Percentiles rank a stretch among this genome's conserved stretches.
phyloP scores from a whole-genome alignment of 2,329 filamentous ascomycete genomes.

The Ceratocystis albifundus region DNA sequence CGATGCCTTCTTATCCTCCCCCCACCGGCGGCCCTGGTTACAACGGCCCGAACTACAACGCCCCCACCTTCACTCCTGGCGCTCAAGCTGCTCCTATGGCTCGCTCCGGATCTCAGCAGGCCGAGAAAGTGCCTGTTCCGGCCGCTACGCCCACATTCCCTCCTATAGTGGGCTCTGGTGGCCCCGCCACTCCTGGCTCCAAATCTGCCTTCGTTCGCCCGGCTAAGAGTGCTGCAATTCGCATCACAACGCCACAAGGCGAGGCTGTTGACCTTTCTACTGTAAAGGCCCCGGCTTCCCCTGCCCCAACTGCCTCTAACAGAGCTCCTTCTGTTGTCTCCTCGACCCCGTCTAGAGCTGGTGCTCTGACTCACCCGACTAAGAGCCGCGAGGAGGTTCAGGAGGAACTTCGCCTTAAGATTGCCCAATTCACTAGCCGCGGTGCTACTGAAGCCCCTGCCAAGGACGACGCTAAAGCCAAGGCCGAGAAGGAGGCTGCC shows the following conservation, averaged over 20 bases:
- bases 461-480: constrained; percentile 27
- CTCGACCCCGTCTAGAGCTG: constrained; percentile 63
- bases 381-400: constrained; percentile 75
- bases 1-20: constrained; percentile 38
- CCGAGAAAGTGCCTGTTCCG: constrained; percentile 46
- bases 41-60: constrained; percentile 26
- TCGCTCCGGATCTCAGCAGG: constrained; percentile 55
- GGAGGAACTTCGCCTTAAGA: constrained; percentile 69
- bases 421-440: constrained; percentile 47
- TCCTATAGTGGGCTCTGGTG: constrained; percentile 49
- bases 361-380: constrained; percentile 53
- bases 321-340: constrained; percentile 61
- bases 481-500: constrained; percentile 28
- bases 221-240: constrained; percentile 48
- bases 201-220: constrained; percentile 20
- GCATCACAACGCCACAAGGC: constrained; percentile 73
- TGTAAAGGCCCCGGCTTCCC: constrained; percentile 46
- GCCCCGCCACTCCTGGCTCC: constrained; percentile 29
- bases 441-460: constrained; percentile 20
- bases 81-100: constrained; percentile 58
- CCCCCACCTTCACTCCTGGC: constrained; percentile 19
- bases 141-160: constrained; percentile 53
- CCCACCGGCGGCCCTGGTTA: constrained; percentile 34
- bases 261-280: constrained; percentile 61
- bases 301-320: constrained; percentile 43